A percentile compares a stretch with the other conserved stretches of the same genome.
Evolutionary conservation across 805 yeast genomes (phyloP).

Genomic region (Candida dajiaensis): DNA sequence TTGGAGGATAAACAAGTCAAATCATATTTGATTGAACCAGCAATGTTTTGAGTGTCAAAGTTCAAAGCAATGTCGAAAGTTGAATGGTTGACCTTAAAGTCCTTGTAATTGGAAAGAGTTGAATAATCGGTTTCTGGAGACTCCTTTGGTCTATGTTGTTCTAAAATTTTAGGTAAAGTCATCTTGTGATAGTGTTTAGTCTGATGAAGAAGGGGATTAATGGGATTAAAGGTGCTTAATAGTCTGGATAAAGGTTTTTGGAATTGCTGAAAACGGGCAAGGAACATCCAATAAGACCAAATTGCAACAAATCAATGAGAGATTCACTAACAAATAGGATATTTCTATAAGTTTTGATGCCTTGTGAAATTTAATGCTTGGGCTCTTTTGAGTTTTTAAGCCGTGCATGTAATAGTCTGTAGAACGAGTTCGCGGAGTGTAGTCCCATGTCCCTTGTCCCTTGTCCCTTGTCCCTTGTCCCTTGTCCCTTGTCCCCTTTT

Average conservation of each 20-base stretch:
- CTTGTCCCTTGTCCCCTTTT: too few relatives aligned
- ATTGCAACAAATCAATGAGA: not conserved
- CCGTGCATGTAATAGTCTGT: too few relatives aligned
- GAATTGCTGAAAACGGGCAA: not conserved
- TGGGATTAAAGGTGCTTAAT: not conserved
- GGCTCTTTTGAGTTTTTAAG: too few relatives aligned
- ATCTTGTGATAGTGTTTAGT: not conserved
- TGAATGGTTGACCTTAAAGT: constrained; percentile 48
- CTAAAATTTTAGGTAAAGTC: constrained; percentile 24
- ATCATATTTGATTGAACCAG: constrained; percentile 49
- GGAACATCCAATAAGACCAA: not conserved
- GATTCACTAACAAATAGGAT: too few relatives aligned
- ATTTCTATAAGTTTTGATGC: too few relatives aligned
- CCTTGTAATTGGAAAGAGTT: constrained; percentile 65
- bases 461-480: too few relatives aligned
- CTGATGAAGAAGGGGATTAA: too few relatives aligned
- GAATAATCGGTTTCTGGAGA: constrained; percentile 64
- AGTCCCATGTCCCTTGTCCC: too few relatives aligned
- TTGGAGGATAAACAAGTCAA: constrained; percentile 30
- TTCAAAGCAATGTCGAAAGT: constrained; percentile 44
- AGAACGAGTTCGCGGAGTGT: too few relatives aligned
- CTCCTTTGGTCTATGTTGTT: constrained; percentile 25
- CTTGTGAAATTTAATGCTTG: too few relatives aligned
- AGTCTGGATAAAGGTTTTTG: not conserved
- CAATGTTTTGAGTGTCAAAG: constrained; percentile 46